Base-by-base conservation (phyloP, 2,329 filamentous ascomycete genomes). In the Xylaria sp. region DNA sequence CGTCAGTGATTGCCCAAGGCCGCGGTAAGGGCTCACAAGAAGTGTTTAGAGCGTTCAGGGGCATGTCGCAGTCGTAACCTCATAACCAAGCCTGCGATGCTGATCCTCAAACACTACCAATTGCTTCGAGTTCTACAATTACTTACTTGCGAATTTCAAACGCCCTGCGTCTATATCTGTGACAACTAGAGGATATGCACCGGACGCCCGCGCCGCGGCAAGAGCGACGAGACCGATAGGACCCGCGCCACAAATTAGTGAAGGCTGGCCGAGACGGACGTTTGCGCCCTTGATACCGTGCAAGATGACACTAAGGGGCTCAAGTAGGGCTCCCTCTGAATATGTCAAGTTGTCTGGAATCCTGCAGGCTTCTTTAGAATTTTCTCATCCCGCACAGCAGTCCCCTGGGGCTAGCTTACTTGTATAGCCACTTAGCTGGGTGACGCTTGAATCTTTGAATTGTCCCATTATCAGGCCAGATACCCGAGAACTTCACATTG, bases 391-490 rank as follows among this genome's bases (percentile, higher is more conserved):
- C 53, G 9, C 5, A 7, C 22, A 33, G 27, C 27, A 42, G 11
- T 17, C 27, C 1, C 22, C 33, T 6, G 3, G 5, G 22, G 9
- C 13, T 47, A 5, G 47, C 73, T 69, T 70, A 83, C 81, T 81
- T 83, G 77, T 88, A 85, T 42, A 87, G 77, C 83, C 85, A 90
- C 73, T 83, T 86, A 3, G 87, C 87, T 0, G 87, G 85, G 69
- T 90, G 88, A 22, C 84, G 80, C 72, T 88, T 88, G 78, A 86
- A 89, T 68, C 87, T 78, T 73, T 89, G 87, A 9, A 92, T 81
- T 0, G 85, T 87, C 6, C 88, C 89, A 61, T 83, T 78, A 71
- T 89, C 83, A 0, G 88, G 88, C 70, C 87, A 89, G 17, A 89
- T 87, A 22, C 87, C 87, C 0, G 86, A 80, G 71, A 90, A 90